A percentile compares a stretch with the other conserved stretches of the same genome.
Evolutionary conservation across 2,329 filamentous ascomycete species (phyloP).

Genomic region (Metarhizium sp.): DNA sequence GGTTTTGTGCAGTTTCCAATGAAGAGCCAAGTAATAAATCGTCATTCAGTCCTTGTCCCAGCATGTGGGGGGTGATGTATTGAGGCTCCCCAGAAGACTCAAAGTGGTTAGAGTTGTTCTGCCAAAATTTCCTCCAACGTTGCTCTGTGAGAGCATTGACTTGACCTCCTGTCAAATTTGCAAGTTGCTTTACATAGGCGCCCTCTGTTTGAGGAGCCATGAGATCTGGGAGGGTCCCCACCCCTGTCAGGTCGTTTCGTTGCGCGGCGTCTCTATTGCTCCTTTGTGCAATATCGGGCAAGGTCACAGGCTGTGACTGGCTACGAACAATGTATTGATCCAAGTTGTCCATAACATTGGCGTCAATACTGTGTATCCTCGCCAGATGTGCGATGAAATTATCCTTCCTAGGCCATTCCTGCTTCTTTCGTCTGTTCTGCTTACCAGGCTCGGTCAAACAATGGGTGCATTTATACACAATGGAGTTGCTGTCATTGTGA

Average conservation of each 20-base stretch:
- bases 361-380: slow-evolving; percentile 48
- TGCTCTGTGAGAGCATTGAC: not conserved
- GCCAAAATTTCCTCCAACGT: not conserved
- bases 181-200: not conserved
- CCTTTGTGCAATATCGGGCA: not conserved
- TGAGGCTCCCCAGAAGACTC: not conserved
- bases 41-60: not conserved
- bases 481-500: slow-evolving; percentile 9
- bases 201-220: not conserved
- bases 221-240: slow-evolving; percentile 2
- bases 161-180: not conserved
- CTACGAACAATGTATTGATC: slow-evolving; percentile 18
- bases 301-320: slow-evolving; percentile 9
- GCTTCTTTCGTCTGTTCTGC: slow-evolving; percentile 37
- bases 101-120: slow-evolving; percentile 1
- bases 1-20: not conserved
- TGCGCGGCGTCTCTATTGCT: not conserved
- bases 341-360: slow-evolving; percentile 29
- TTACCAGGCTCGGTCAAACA: slow-evolving; percentile 10
- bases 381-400: slow-evolving; percentile 77
- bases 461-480: slow-evolving; percentile 9
- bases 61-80: not conserved
- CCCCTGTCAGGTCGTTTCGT: slow-evolving; percentile 6
- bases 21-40: not conserved
- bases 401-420: slow-evolving; percentile 66